Evolutionary conservation across 441 rosid species (phyloP), one percentile per base, ranked within the genome.

Genomic region (Heliophila coronopifolia): DNA sequence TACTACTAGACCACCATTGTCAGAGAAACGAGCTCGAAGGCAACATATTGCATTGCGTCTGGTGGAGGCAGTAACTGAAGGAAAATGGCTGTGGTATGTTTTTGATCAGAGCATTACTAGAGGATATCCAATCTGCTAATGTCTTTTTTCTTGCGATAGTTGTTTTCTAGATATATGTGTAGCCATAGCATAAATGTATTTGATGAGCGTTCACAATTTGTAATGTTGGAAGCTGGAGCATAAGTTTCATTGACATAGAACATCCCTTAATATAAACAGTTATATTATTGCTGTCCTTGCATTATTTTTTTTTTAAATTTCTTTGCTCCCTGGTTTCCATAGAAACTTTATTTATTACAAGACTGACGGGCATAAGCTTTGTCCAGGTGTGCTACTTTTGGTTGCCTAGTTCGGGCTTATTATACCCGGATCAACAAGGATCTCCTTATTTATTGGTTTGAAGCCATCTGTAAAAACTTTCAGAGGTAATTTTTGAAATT

Each of bases 31-130:
- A 40, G 65, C 61, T 32, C 82, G 75, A 69, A 80, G 63, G 73
- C 95, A 85, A 70, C 81, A 72, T 66, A 56, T 73, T 37, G 59
- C 81, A 42, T 66, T 51, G 59, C 73, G 68, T 70, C 50, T 92
- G 35, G 77, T 81, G 61, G 99, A 85, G 64, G 84, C 92, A 26
- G 81, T 92, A 35, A 65, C 39, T 43, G 70, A 72, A 76, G 99
- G 99, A 67, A 88, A 88, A 59, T 92, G 94, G 92, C 68, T 86
- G 65, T 92, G 99, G 99, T 92, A 70, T 66, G 78, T 51, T 44
- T 63, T 44, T 49, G 54, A 55, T 13, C 51, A 34, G 53, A 26
- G 13, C 23, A 48, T 33, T 40, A 28, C n/a, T 33, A 49, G 39
- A 18, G 34, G 25, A 18, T 49, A 63, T 48, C 39, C 50, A 13